These are phyloP conservation scores for Ophiostoma sp. DNA, from an alignment of 2,329 filamentous ascomycete genomes.

Conservation along the genomic window DNA sequence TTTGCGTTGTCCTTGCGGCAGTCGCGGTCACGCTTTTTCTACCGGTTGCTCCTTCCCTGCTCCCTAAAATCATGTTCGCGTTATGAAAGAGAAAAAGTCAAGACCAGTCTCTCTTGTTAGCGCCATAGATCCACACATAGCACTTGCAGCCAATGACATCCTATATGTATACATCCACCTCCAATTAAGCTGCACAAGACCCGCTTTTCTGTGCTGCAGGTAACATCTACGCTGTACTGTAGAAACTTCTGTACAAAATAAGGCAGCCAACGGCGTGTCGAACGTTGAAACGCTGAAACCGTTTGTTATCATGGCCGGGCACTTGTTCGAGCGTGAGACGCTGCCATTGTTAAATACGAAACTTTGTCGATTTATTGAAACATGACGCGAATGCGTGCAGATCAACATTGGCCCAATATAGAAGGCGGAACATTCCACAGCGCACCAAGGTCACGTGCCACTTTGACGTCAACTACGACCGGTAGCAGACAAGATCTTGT, in stretches of 20 bases:
- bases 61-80: constrained; percentile 8
- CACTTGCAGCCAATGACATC: neutral
- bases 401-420: neutral
- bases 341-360: neutral
- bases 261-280: neutral
- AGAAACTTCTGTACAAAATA: neutral
- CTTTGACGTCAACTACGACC: neutral
- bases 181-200: constrained; percentile 32
- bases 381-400: neutral
- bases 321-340: neutral
- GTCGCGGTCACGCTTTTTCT: constrained; percentile 23
- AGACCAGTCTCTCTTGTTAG: constrained; percentile 17
- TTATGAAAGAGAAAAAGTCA: constrained; percentile 15
- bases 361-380: neutral
- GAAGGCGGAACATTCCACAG: neutral
- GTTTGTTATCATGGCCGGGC: neutral
- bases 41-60: constrained; percentile 17
- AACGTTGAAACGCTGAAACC: neutral
- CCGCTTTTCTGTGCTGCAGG: constrained; percentile 16
- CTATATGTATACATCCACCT: neutral
- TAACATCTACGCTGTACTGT: neutral
- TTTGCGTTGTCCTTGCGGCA: constrained; percentile 13
- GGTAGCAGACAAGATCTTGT: neutral
- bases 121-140: neutral
- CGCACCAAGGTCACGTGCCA: neutral